phyloP scores from a whole-genome alignment of 2,329 filamentous ascomycete species.

The Colletotrichum falcatum region DNA sequence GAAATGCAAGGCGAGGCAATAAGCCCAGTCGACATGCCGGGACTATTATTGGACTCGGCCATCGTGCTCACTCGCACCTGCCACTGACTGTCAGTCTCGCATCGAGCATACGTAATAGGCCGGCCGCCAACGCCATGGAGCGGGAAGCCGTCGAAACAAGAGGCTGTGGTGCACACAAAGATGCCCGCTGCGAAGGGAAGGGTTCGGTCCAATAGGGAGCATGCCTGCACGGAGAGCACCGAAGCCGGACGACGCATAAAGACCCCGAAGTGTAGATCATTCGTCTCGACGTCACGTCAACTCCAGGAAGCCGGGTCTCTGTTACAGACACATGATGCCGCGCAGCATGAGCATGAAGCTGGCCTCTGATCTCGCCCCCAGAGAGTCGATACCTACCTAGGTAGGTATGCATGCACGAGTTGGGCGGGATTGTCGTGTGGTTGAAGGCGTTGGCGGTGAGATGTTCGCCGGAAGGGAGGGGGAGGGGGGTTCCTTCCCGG shows the following conservation, averaged over 20 bases:
- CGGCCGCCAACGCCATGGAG: not conserved
- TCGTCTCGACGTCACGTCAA: conserved; percentile 16
- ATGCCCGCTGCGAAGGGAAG: not conserved
- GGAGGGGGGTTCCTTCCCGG: not conserved
- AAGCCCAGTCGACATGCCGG: conserved; percentile 7
- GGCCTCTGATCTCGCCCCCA: not conserved
- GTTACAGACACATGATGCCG: not conserved
- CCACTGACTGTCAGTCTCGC: conserved; percentile 14
- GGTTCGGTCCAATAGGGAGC: not conserved
- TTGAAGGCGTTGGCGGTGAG: conserved; percentile 2
- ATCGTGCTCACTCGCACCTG: conserved; percentile 8
- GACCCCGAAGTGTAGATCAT: not conserved
- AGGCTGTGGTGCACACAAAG: not conserved
- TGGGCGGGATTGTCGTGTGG: conserved; percentile 2
- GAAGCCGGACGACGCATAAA: conserved; percentile 2
- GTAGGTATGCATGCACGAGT: conserved; percentile 20
- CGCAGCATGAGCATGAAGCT: conserved; percentile 1
- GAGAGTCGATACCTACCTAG: too few species aligned
- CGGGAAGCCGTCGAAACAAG: conserved; percentile 15
- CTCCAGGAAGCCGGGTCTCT: not conserved
- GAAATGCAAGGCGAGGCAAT: conserved; percentile 2
- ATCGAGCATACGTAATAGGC: not conserved
- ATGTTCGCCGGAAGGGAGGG: not conserved
- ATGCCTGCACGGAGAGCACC: conserved; percentile 8
- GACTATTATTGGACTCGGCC: conserved; percentile 19